Evolutionary conservation across 2,329 filamentous ascomycete genomes (phyloP).

Genomic region (Ploettnerulaceae sp.): DNA sequence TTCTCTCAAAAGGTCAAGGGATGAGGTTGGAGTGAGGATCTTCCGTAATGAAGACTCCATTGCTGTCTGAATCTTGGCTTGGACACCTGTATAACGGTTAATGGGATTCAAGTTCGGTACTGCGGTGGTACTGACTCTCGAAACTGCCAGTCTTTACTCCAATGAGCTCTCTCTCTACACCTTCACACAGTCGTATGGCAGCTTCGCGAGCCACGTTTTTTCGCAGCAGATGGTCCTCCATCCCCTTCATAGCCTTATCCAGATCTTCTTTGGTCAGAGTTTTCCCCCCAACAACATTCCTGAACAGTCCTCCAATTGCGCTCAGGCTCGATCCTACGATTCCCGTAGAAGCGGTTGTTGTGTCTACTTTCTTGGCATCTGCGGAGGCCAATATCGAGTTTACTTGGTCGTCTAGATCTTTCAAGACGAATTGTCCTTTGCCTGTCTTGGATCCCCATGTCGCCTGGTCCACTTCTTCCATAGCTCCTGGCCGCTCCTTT

Average conservation of each 20-base stretch:
- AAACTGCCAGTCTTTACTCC: conserved; percentile 91
- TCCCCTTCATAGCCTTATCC: conserved; percentile 86
- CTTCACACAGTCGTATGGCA: conserved; percentile 82
- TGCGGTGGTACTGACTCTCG: conserved; percentile 50
- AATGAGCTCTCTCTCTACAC: conserved; percentile 83
- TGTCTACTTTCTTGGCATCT: conserved; percentile 55
- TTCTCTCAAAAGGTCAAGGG: conserved; percentile 87
- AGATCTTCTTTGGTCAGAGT: conserved; percentile 83
- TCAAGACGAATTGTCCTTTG: conserved; percentile 90
- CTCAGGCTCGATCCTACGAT: conserved; percentile 75
- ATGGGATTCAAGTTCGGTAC: conserved; percentile 2
- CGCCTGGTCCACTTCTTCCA: conserved; percentile 71
- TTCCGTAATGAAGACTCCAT: conserved; percentile 92
- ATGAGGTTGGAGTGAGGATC: conserved; percentile 93
- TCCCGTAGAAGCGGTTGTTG: conserved; percentile 46
- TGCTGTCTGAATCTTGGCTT: conserved; percentile 74
- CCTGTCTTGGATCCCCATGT: conserved; percentile 81
- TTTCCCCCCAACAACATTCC: conserved; percentile 93
- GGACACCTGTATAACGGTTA: conserved; percentile 52
- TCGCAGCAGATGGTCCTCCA: conserved; percentile 89
- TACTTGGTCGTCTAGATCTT: conserved; percentile 89
- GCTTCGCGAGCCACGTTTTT: conserved; percentile 98
- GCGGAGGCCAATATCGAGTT: conserved; percentile 80
- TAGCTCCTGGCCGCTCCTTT: conserved; percentile 48
- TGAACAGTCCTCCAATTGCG: conserved; percentile 82